Evolutionary conservation across 1,139 yeast genomes (phyloP).

Genomic region (Pichia sp.): DNA sequence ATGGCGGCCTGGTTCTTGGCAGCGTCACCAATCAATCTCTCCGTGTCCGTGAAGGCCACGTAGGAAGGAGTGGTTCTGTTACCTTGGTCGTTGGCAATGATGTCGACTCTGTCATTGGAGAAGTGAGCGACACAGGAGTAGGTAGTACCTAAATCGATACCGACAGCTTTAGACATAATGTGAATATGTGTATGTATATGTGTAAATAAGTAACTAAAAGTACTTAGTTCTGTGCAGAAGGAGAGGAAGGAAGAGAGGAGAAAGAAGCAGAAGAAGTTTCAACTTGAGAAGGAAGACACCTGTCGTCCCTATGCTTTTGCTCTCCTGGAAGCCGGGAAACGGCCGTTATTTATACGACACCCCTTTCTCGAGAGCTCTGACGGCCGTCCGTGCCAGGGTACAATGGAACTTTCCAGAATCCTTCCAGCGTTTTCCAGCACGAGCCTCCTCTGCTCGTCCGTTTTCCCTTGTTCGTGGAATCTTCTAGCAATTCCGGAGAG

Average conservation of each 20-base stretch:
- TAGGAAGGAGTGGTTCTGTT: slow-evolving; percentile 96
- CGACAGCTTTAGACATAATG: slow-evolving; percentile 93
- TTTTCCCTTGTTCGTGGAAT: neutral
- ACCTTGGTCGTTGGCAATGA: slow-evolving; percentile 97
- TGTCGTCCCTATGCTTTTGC: neutral
- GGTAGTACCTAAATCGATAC: slow-evolving; percentile 98
- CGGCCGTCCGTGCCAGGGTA: neutral
- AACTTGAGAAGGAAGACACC: neutral
- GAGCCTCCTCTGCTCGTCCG: neutral
- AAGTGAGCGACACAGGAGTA: slow-evolving; percentile 96
- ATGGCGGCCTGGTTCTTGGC: slow-evolving; percentile 98
- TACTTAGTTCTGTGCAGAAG: neutral
- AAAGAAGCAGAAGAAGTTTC: neutral
- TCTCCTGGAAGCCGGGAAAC: neutral
- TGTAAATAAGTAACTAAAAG: neutral
- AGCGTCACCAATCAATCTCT: slow-evolving; percentile 97
- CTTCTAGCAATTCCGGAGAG: neutral
- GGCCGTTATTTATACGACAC: neutral
- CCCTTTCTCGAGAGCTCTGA: neutral
- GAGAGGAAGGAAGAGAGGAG: neutral
- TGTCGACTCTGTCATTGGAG: slow-evolving; percentile 71
- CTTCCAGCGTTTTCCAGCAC: slow-evolving; percentile 2
- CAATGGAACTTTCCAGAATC: slow-evolving; percentile 2
- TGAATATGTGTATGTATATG: neutral
- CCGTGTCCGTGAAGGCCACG: slow-evolving; percentile 93